Evolutionary conservation across 2,329 filamentous ascomycete species (phyloP), one percentile per base, ranked within the genome.

Genomic region (Cercospora beticola): DNA sequence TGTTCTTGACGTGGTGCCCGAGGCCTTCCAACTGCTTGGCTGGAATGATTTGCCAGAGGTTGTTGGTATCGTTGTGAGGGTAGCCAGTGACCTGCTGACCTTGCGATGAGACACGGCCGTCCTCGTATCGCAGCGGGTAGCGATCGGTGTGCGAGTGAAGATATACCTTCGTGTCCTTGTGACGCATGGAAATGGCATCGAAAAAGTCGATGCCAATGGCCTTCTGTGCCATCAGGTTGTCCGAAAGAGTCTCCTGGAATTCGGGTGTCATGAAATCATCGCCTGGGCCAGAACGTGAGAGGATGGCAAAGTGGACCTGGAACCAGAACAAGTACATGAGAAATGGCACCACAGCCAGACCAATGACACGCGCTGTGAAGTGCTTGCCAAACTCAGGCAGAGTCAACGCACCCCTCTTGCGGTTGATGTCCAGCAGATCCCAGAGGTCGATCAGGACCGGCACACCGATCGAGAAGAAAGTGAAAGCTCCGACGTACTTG

Each of bases 301-400:
- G 86, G 75, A 99, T 92, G 56, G 92, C 86, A 80, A 99, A 99
- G 83, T 99, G 95, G 31, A 99, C 94, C 86, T 99, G 95, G 89
- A 99, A 99, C 95, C 95, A 99, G 86, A 99, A 98, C 58, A 99
- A 88, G 82, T 99, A 99, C 82, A 99, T 96, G 77, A 98, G 85
- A 85, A 99, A 97, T 14, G 95, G 95, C 74, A 98, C 88, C 73
- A 97, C 79, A 75, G 98, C 92, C 66, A 99, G 85, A 14, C 92
- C 94, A 72, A 96, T 84, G n/a, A 90, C 88, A 63, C 95, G 92
- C 71, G 95, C 95, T 46, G 84, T 87, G 79, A 99, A 96, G 82
- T 99, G 95, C 83, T 96, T 94, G 73, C 86, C 88, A 79, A 97
- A 98, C 52, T 92, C 86, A 60, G 87, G 84, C 74, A 99, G 85